Evolutionary conservation across 2,329 filamentous ascomycete species (phyloP), one percentile per base, ranked within the genome.

Genomic region (Fusarium nodosum): DNA sequence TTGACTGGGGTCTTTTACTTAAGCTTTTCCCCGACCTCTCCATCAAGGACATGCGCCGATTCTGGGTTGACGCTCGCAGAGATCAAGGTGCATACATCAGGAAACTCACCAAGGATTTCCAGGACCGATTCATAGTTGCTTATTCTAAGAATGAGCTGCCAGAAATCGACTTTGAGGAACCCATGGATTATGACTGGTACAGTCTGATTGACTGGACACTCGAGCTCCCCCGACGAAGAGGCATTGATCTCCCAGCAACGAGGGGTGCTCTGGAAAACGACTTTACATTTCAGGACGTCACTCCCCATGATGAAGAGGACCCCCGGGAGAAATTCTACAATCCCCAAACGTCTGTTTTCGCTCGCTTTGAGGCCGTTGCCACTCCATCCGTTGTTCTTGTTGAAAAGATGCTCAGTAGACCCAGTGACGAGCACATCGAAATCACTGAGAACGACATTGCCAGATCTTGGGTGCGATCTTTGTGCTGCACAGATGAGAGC

Each of bases 121-220:
- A 91, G 71, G 82, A 86, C 18, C 83, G 82, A 10, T 93, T 92
- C 70, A 79, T 93, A 8, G 78, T 83, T 47, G 91, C 91, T 0
- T 93, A 93, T 69, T 86, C 89, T 68, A 83, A 82, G 3, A 85
- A 85, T 11, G 84, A 90, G 64, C 69, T 94, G 2, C 85, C 88
- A 3, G 77, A 82, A 3, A 82, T 94, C 22, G 82, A 93, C 75
- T 92, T 87, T 68, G 84, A 91, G 52, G 80, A 91, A 46, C 83
- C 89, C 1, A 77, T 85, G 39, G 83, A 85, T 3, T 93, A 93
- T 62, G 90, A 94, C 74, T 94, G 92, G 91, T 79, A 82, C 12
- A 78, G 77, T 7, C 78, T 94, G 8, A 85, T 94, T 47, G 82
- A 85, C 36, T 95, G 92, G 92, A 85, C 89, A 2, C 80, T 88